phyloP scores from a whole-genome alignment of 768 basidiomycete species.

The Leucocoprinus sp. region DNA sequence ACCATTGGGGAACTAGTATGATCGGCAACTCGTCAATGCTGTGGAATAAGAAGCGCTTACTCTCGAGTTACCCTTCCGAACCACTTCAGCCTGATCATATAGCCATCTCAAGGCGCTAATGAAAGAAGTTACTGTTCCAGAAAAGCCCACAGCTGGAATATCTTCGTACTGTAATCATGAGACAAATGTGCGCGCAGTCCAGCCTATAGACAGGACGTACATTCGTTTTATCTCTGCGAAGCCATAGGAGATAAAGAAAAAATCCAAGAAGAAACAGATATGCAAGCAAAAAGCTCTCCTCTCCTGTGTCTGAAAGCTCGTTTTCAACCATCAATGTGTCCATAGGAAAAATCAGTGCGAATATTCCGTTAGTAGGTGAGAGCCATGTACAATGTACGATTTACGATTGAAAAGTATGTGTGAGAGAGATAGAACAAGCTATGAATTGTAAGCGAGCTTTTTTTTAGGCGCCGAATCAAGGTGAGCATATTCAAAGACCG shows the following conservation, averaged over 20 bases:
- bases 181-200: neutral
- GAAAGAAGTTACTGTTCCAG: conserved; percentile 3
- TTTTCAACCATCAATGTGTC: neutral
- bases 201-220: neutral
- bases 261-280: conserved; percentile 4
- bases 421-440: too few relatives aligned
- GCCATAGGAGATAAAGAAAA: conserved; percentile 5
- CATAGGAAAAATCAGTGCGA: neutral
- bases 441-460: neutral
- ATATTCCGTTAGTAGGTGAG: neutral
- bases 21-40: neutral
- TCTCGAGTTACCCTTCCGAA: neutral
- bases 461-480: neutral
- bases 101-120: conserved; percentile 2
- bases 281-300: conserved; percentile 8
- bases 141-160: conserved; percentile 6
- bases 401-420: neutral
- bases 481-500: neutral
- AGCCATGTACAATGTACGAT: neutral
- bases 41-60: neutral
- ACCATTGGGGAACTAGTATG: conserved; percentile 15
- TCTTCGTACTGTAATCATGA: neutral
- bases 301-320: neutral
- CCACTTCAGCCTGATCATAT: neutral
- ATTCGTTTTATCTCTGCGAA: conserved; percentile 5